Base-by-base conservation (phyloP, 2,329 filamentous ascomycete genomes). In the Penicillium fuscoglaucum region DNA sequence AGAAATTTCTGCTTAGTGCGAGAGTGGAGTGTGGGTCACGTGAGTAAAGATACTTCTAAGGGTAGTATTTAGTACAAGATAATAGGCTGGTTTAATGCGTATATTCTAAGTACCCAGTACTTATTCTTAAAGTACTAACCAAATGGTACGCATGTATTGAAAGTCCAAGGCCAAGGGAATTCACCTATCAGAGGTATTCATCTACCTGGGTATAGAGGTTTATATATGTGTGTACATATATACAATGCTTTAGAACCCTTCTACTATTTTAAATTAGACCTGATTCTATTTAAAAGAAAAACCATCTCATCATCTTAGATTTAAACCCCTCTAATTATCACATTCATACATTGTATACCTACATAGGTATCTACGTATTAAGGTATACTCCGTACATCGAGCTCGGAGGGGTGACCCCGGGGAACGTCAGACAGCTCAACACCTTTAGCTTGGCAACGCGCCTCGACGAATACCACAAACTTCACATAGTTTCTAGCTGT, bases 361-460 rank as follows among this genome's bases (percentile, higher is more conserved):
- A 29, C 6, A 2, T 29, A 31, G 10, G 29, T 21, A 21, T 21
- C 19, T 21, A 21, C 19, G 19, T 21, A 21, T 21, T 21, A 21
- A 21, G 19, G 19, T 21, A 21, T 21, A 21, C 19, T 21, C 19
- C 19, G 19, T 21, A 21, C 19, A 21, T 44, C 9, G 39, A 53
- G 39, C 55, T n/a, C 47, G 53, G 54, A 58, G 61, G 60, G 55
- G 44, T 52, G 35, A 21, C 49, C 15, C 62, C 62, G 55, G 54
- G 57, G 57, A 65, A 65, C 64, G 63, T 68, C 62, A 66, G 60
- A 61, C 53, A 61, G 61, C 61, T 65, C 57, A 50, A 51, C 60
- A 63, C 53, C 57, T 57, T 54, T 49, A 56, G 55, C 63, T 66
- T 66, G 59, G 59, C 60, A 56, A 60, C 63, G 55, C 52, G 40